Percentiles rank a stretch among this genome's conserved stretches.
These are phyloP conservation scores for Ustilago cynodontis DNA, from an alignment of 1,284 basidiomycete genomes.

Conservation along the genomic window DNA sequence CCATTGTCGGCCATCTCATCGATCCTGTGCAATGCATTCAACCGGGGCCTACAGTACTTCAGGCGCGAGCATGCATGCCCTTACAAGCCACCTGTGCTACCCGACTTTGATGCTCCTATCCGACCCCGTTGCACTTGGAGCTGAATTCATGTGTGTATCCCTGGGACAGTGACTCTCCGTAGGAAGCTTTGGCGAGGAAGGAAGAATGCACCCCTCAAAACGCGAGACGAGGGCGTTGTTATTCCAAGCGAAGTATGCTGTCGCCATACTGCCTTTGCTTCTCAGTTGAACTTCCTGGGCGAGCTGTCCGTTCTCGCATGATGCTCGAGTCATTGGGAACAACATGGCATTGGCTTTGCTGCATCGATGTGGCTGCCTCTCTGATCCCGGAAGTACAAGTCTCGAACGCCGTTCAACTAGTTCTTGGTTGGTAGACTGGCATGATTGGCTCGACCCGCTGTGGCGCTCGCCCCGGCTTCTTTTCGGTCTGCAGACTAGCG, in stretches of 20 bases:
- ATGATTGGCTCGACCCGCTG: neutral
- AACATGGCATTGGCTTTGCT: neutral
- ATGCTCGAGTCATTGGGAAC: constrained; percentile 2
- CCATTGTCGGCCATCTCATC: too few species aligned
- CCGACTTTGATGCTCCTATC: too few species aligned
- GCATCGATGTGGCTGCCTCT: neutral
- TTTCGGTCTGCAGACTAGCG: neutral
- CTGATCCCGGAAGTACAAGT: constrained; percentile 4
- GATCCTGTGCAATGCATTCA: too few species aligned
- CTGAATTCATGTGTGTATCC: too few species aligned
- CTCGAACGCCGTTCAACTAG: neutral
- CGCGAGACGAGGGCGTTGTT: neutral
- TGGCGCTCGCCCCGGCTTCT: constrained; percentile 6
- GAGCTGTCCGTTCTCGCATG: neutral
- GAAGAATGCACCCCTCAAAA: neutral
- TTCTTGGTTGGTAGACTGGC: too few species aligned
- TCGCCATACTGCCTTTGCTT: neutral
- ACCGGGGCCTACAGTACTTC: too few species aligned
- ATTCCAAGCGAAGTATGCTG: neutral
- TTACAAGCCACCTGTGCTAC: too few species aligned
- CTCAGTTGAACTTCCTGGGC: neutral
- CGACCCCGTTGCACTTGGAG: too few species aligned
- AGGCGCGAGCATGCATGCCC: too few species aligned
- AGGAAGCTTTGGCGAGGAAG: too few species aligned
- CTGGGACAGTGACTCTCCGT: too few species aligned